These are phyloP conservation scores for Spinacia oleracea DNA, from an alignment of 179 eudicot genomes.

Conservation along the genomic window DNA sequence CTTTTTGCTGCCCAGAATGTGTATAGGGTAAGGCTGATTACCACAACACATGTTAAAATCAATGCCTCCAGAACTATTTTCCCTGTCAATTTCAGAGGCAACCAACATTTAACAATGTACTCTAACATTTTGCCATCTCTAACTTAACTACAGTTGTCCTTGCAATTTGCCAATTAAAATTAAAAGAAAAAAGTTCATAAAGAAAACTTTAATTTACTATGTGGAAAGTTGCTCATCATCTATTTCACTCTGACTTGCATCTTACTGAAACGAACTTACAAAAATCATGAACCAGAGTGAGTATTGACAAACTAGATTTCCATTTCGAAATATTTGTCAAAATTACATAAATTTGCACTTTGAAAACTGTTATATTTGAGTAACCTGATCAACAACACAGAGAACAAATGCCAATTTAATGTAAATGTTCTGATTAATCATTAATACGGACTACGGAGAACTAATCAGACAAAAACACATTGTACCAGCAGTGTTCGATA, in stretches of 20 bases:
- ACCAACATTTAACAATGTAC: not conserved
- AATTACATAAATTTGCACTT: too few relatives aligned
- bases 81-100: constrained; percentile 30
- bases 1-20: constrained; percentile 62
- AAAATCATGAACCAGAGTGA: not conserved
- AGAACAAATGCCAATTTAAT: not conserved
- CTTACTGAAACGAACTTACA: not conserved
- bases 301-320: too few relatives aligned
- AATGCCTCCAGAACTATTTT: constrained; percentile 48
- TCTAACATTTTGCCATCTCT: not conserved
- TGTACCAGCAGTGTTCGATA: not conserved
- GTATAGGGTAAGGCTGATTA: constrained; percentile 47
- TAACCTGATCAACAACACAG: not conserved
- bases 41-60: constrained; percentile 49
- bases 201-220: too few relatives aligned
- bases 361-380: too few relatives aligned
- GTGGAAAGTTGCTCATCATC: not conserved
- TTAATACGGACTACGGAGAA: too few relatives aligned
- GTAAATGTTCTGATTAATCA: not conserved
- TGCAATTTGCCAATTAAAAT: too few relatives aligned
- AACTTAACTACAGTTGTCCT: too few relatives aligned
- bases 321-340: too few relatives aligned
- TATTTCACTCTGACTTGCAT: not conserved
- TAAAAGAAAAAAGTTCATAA: not conserved
- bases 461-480: too few relatives aligned